phyloP scores from a whole-genome alignment of 2,329 filamentous ascomycete genomes.

The Nothophaeocryptopus gaeumannii region DNA sequence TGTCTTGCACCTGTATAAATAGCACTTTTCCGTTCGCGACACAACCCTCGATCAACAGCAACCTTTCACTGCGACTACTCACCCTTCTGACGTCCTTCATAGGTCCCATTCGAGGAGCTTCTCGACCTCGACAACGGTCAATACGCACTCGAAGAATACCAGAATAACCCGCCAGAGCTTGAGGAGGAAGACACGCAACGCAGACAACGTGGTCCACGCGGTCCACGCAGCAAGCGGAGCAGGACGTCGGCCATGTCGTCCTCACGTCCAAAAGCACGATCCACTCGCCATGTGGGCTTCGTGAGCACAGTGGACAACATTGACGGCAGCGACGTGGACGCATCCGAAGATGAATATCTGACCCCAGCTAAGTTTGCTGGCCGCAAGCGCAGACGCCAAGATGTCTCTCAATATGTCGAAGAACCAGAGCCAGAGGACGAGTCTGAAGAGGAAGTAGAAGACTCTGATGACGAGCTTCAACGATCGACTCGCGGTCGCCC shows the following conservation, averaged over 20 bases:
- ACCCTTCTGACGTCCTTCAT: not conserved
- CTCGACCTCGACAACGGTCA: conserved; percentile 47
- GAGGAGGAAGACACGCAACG: conserved; percentile 7
- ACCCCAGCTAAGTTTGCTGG: conserved; percentile 15
- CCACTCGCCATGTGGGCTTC: conserved; percentile 20
- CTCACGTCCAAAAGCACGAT: conserved; percentile 20
- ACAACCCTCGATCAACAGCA: too few relatives aligned
- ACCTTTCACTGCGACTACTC: too few relatives aligned
- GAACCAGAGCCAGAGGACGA: conserved; percentile 22
- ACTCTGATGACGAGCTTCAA: conserved; percentile 22
- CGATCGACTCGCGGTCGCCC: conserved; percentile 13
- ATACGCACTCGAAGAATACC: conserved; percentile 45
- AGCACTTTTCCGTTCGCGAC: too few relatives aligned
- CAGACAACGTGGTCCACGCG: conserved; percentile 3
- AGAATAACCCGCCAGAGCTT: conserved; percentile 20
- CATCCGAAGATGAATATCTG: conserved; percentile 21
- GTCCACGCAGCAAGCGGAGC: conserved; percentile 8
- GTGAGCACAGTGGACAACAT: conserved; percentile 31
- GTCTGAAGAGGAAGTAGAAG: conserved; percentile 20
- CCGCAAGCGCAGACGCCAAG: conserved; percentile 25
- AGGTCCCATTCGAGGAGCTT: conserved; percentile 49
- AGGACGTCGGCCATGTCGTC: conserved; percentile 25
- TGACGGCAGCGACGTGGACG: conserved; percentile 24
- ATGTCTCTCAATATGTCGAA: conserved; percentile 24
- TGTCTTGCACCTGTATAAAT: too few relatives aligned